Evolutionary conservation across 2,329 filamentous ascomycete genomes (phyloP).

Genomic region (Sphaerulina populicola): DNA sequence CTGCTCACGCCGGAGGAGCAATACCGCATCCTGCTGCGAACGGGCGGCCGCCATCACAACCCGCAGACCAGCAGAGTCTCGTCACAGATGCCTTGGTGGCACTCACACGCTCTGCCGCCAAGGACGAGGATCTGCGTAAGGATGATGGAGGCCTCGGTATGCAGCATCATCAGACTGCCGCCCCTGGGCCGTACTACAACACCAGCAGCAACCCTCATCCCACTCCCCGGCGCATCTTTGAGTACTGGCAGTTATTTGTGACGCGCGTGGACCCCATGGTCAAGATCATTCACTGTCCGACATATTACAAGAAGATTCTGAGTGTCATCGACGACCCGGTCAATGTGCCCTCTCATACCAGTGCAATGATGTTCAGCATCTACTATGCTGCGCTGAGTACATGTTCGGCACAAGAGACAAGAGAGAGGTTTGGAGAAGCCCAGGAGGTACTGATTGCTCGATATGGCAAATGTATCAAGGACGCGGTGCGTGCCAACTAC

Average conservation of each 20-base stretch:
- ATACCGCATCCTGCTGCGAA: neutral
- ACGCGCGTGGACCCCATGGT: constrained; percentile 25
- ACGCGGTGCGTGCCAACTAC: constrained; percentile 14
- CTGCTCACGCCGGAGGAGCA: neutral
- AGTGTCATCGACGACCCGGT: constrained; percentile 14
- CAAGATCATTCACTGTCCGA: constrained; percentile 27
- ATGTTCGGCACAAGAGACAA: constrained; percentile 21
- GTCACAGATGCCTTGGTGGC: constrained; percentile 26
- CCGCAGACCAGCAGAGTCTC: constrained; percentile 18
- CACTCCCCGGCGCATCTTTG: constrained; percentile 17
- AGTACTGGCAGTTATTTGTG: constrained; percentile 26
- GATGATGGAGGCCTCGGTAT: constrained; percentile 13
- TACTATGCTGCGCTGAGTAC: constrained; percentile 25
- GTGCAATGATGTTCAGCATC: constrained; percentile 23
- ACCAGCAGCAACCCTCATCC: constrained; percentile 14
- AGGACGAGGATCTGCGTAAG: constrained; percentile 17
- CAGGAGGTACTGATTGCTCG: constrained; percentile 16
- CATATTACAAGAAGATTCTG: constrained; percentile 19
- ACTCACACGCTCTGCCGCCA: constrained; percentile 21
- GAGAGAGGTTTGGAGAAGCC: constrained; percentile 21
- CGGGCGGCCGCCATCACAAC: constrained; percentile 3
- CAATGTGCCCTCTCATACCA: constrained; percentile 10
- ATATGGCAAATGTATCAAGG: constrained; percentile 16
- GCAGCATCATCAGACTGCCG: neutral
- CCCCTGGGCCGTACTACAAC: neutral